Percentiles rank a stretch among this genome's conserved stretches.
Evolutionary conservation across 768 basidiomycete species (phyloP).

Genomic region (Mycena metata): DNA sequence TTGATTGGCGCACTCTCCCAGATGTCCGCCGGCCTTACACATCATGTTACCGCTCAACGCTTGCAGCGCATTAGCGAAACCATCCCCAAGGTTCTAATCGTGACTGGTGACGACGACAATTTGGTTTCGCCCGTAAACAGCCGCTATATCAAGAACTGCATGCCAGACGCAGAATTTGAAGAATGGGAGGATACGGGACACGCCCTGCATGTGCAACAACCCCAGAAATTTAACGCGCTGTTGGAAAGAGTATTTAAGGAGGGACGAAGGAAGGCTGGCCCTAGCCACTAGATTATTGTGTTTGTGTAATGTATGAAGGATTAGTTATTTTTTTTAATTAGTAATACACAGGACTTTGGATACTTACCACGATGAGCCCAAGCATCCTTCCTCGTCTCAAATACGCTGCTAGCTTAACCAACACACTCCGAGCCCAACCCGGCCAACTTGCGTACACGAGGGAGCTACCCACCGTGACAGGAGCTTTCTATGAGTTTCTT

Average conservation of each 20-base stretch:
- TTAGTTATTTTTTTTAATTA: background rate
- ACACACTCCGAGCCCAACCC: background rate
- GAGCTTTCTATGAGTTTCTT: conserved; percentile 30
- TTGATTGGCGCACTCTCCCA: conserved; percentile 78
- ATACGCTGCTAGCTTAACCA: conserved; percentile 8
- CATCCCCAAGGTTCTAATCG: conserved; percentile 75
- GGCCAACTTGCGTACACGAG: conserved; percentile 28
- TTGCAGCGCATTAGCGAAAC: conserved; percentile 62
- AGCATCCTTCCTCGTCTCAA: conserved; percentile 16
- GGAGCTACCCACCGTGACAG: conserved; percentile 22
- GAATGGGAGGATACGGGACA: conserved; percentile 77
- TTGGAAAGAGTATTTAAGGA: conserved; percentile 70
- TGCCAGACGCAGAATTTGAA: conserved; percentile 73
- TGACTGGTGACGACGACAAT: conserved; percentile 79
- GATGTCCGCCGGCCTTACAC: conserved; percentile 76
- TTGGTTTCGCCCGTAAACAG: conserved; percentile 69
- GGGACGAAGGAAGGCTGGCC: conserved; percentile 50
- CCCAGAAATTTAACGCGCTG: conserved; percentile 64
- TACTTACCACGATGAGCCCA: background rate
- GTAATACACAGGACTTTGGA: background rate
- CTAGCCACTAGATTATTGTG: background rate
- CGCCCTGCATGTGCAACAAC: conserved; percentile 65
- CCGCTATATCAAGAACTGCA: conserved; percentile 62
- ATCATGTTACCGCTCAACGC: conserved; percentile 60
- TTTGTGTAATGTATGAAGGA: too few relatives aligned